These are phyloP conservation scores for Fusarium irregulare DNA, from an alignment of 2,329 filamentous ascomycete species.

Conservation along the genomic window DNA sequence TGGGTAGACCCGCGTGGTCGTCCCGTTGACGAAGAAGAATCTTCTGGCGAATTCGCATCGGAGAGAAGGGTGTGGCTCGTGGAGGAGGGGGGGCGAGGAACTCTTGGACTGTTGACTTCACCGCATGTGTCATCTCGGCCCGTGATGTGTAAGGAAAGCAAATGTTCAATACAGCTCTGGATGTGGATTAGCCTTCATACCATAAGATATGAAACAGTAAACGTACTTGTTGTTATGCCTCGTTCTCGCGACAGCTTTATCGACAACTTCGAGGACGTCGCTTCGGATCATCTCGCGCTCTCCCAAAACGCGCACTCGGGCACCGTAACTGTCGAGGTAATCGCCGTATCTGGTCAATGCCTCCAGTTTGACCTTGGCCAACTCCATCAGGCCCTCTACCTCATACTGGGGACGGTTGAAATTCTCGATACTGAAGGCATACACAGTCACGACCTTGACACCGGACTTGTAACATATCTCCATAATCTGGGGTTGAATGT, in stretches of 20 bases:
- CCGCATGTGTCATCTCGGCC: constrained; percentile 92
- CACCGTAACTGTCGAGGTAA: constrained; percentile 91
- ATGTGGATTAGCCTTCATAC: constrained; percentile 19
- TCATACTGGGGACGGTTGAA: constrained; percentile 97
- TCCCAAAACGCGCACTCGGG: constrained; percentile 85
- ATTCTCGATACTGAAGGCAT: constrained; percentile 99
- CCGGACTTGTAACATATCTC: constrained; percentile 99
- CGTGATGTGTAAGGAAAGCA: constrained; percentile 98
- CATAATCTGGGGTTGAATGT: constrained; percentile 71
- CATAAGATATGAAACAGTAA: not conserved
- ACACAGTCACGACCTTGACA: constrained; percentile 96
- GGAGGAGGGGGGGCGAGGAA: constrained; percentile 79
- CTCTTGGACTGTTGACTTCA: constrained; percentile 87
- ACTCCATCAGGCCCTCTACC: constrained; percentile 96
- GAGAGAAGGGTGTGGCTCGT: constrained; percentile 81
- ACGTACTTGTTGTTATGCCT: constrained; percentile 82
- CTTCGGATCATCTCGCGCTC: constrained; percentile 84
- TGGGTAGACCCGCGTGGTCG: constrained; percentile 58
- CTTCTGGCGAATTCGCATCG: constrained; percentile 86
- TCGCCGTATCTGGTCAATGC: constrained; percentile 95
- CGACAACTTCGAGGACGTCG: constrained; percentile 89
- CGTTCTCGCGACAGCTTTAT: constrained; percentile 87
- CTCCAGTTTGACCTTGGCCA: constrained; percentile 93
- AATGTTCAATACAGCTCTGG: constrained; percentile 79
- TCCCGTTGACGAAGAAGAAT: constrained; percentile 76